Conservation (phyloP, 2,329 filamentous ascomycete species). For the Penicillium nordicum region DNA sequence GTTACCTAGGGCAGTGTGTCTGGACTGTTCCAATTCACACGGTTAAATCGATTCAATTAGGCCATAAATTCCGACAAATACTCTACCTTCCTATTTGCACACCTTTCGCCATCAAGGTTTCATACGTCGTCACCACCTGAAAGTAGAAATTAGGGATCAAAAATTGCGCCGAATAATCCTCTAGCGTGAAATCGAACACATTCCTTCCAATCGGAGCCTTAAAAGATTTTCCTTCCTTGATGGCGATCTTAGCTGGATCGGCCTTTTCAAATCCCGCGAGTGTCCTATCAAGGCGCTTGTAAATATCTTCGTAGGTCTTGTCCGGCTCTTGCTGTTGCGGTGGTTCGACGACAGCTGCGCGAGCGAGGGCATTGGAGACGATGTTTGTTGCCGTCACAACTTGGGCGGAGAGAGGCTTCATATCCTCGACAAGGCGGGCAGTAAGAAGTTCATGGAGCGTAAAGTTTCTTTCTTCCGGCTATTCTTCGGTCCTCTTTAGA, state of each 20-base stretch:
- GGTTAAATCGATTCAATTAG: neutral
- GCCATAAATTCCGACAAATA: neutral
- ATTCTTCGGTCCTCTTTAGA: neutral
- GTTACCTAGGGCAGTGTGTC: neutral
- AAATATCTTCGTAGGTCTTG: neutral
- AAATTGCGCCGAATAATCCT: neutral
- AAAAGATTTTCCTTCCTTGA: neutral
- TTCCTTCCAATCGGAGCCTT: neutral
- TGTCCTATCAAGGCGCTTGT: neutral
- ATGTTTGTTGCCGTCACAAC: neutral
- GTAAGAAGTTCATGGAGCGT: neutral
- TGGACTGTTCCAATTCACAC: neutral
- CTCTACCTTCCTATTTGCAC: neutral
- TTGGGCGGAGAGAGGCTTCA: neutral
- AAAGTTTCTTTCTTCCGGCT: neutral
- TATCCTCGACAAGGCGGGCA: neutral
- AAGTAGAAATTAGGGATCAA: neutral
- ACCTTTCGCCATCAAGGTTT: neutral
- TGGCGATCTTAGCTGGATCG: neutral
- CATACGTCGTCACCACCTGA: neutral
- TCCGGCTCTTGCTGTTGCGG: neutral
- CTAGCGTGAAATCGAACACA: neutral
- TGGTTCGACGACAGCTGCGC: neutral
- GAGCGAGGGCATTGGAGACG: neutral
- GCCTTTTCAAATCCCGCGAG: neutral